Base-by-base conservation (phyloP, 352 stramenopile species). In the Phytophthora pluvialis region DNA sequence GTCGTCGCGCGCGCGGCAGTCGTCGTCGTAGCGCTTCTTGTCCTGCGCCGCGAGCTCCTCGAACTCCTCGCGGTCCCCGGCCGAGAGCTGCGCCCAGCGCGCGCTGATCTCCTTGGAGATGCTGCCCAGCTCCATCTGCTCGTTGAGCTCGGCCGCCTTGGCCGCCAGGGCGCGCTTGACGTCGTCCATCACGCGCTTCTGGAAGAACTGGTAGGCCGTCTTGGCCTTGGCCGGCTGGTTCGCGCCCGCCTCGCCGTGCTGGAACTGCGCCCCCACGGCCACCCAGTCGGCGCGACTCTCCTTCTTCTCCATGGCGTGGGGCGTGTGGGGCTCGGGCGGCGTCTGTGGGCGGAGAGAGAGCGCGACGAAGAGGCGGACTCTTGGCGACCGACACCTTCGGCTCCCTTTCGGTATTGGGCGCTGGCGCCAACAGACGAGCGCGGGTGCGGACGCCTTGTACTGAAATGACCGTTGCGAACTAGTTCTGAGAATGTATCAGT, bases 221-320 rank as follows among this genome's bases (percentile, higher is more conserved):
- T 91, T 91, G 44, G 87, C 64, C 70, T 91, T 91, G n/a, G 73
- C 65, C 0, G 73, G 73, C 72, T 90, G 84, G 43, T 69, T 65
- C 12, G 55, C 56, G 31, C 60, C 50, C 26, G 45, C 29, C 28
- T 72, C 67, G 25, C 59, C 38, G 13, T 73, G 53, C 73, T 93
- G 85, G 64, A 93, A 91, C 71, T 93, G 81, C 55, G 85, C 79
- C 50, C 90, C 85, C 16, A 93, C 85, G 3, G 85, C 85, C 52
- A 93, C 85, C 85, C 85, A 93, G 64, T 91, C 82, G 26, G 66
- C 62, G 63, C 85, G 85, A 57, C 72, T 90, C 70, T 91, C 84
- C 63, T 89, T 89, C 51, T 67, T 68, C 38, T 78, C 71, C 76
- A 82, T 84, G 16, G 25, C 15, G 35, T 43, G 26, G n/a, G 28